Base-by-base conservation (phyloP, 2,329 filamentous ascomycete genomes). In the Talaromyces verruculosus region DNA sequence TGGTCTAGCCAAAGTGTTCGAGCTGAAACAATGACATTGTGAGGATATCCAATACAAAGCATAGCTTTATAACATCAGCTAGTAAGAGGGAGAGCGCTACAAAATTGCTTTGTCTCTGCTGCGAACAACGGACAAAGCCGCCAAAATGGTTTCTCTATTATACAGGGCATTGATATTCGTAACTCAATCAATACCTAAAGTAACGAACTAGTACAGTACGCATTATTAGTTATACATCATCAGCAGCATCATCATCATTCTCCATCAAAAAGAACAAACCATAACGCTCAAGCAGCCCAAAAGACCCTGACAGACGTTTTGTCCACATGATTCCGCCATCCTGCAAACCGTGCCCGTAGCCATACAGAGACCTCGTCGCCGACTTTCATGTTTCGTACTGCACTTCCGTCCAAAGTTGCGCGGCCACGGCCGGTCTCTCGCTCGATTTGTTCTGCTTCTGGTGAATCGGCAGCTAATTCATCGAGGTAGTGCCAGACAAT, bases 341-440 rank as follows among this genome's bases (percentile, higher is more conserved):
- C 75, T 0, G 70, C 70, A 67, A 79, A 80, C 30, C 78, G 72
- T 19, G 78, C 75, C 30, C 77, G 69, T 17, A 71, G 74, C 77
- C 76, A 79, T n/a, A 80, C 61, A 13, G 72, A 70, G 65, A 79
- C 71, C 5, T 76, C 74, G 68, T 80, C 77, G 0, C 78, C 78
- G 62, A 78, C 61, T 19, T 74, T 67, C 69, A 80, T 67, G 22
- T 71, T 68, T 17, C 78, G 71, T 35, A 79, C 76, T 47, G 69
- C 68, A 6, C 64, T 70, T n/a, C 78, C 78, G 69, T 77, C 73
- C 11, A 79, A 63, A 1, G 77, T 80, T 25, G 64, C 71, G 13
- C 72, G 69, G 0, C 78, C 78, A 11, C 78, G 73, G 4, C 78
- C 78, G n/a, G 71, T 62, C 7, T 35, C 65, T 7, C 45, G 67